Evolutionary conservation across 2,329 filamentous ascomycete species (phyloP).

Genomic region (Ilyonectria robusta): DNA sequence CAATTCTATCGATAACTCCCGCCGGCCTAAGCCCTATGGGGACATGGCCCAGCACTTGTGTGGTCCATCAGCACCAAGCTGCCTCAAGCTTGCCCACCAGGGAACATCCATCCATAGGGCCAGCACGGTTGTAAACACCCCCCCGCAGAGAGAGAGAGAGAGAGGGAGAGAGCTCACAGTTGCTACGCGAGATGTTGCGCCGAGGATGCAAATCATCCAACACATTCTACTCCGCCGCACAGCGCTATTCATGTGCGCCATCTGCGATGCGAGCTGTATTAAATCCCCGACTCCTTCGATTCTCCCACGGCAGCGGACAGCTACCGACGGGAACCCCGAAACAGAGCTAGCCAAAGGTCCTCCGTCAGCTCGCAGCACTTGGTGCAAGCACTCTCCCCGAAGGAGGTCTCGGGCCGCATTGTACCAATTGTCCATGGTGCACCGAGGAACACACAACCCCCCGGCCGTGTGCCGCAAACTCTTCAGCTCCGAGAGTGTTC

Average conservation of each 20-base stretch:
- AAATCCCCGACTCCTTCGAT: background rate
- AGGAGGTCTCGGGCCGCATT: constrained; percentile 11
- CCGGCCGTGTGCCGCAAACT: constrained; percentile 45
- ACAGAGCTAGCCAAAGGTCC: constrained; percentile 16
- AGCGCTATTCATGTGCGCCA: background rate
- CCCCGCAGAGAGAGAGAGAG: background rate
- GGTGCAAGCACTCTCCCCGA: constrained; percentile 46
- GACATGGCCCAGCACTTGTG: constrained; percentile 12
- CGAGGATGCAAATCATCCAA: background rate
- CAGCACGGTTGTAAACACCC: background rate
- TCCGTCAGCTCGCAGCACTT: constrained; percentile 18
- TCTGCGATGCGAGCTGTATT: background rate
- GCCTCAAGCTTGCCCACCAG: background rate
- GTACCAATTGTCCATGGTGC: constrained; percentile 23
- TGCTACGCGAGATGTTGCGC: too few relatives aligned
- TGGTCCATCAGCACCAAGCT: constrained; percentile 5
- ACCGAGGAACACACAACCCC: constrained; percentile 35
- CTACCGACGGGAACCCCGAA: constrained; percentile 11
- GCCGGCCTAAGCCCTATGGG: constrained; percentile 15
- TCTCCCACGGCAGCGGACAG: background rate
- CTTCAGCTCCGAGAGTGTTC: constrained; percentile 34
- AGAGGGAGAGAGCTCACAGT: too few relatives aligned
- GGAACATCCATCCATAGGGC: background rate
- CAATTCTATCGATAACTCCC: constrained; percentile 28
- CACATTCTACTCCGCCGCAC: background rate